phyloP scores from a whole-genome alignment of 306 rosid species.

The Abrus precatorius region DNA sequence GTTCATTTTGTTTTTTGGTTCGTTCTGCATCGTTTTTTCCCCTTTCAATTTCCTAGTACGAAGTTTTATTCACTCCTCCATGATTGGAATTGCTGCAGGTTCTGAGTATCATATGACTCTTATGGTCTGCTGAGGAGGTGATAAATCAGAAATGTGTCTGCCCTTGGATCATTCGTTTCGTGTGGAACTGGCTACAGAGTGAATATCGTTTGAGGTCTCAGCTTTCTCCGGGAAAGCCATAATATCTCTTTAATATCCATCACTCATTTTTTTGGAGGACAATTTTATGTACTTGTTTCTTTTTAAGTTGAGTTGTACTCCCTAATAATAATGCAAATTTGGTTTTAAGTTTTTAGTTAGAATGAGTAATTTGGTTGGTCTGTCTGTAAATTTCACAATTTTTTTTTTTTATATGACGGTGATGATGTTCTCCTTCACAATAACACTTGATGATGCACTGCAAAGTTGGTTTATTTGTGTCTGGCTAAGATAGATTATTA shows the following conservation, averaged over 20 bases:
- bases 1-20: slow-evolving; percentile 8
- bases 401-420: not conserved
- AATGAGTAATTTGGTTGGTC: not conserved
- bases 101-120: not conserved
- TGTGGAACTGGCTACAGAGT: not conserved
- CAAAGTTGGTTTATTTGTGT: not conserved
- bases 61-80: slow-evolving; percentile 22
- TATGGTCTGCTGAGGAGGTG: slow-evolving; percentile 34
- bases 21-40: no score
- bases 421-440: not conserved
- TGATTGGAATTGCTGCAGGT: slow-evolving; percentile 39
- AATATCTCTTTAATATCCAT: not conserved
- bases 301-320: not conserved
- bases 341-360: slow-evolving; percentile 29
- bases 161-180: not conserved
- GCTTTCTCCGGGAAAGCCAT: slow-evolving; percentile 22
- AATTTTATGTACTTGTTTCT: not conserved
- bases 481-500: no score
- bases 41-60: not conserved
- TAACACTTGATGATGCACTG: slow-evolving; percentile 9
- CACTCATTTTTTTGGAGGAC: not conserved
- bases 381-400: not conserved
- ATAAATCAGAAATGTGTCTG: slow-evolving; percentile 13
- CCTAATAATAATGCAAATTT: slow-evolving; percentile 14
- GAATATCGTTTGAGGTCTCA: slow-evolving; percentile 15